phyloP scores from a whole-genome alignment of 257 asterid species.

The Craterostigma plantagineum region DNA sequence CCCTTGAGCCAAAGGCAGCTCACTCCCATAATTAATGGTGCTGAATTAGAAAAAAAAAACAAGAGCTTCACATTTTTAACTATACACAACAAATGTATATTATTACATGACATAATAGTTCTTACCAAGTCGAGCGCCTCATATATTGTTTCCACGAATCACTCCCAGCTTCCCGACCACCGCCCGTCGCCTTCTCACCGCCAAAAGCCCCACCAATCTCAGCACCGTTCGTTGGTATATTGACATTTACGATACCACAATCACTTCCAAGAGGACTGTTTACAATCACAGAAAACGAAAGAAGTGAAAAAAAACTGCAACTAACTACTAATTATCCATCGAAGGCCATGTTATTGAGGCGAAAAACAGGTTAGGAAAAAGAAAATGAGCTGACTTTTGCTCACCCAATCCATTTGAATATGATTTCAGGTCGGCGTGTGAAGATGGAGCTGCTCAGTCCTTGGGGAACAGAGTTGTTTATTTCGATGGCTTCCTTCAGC shows the following conservation, averaged over 20 bases:
- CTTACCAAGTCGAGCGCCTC: constrained; percentile 97
- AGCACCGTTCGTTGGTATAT: constrained; percentile 95
- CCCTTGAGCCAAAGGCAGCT: constrained; percentile 73
- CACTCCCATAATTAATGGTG: constrained; percentile 58
- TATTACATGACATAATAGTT: neutral
- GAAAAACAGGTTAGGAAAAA: too few species aligned
- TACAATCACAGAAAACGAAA: too few species aligned
- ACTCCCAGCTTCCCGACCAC: constrained; percentile 99
- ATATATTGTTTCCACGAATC: constrained; percentile 98
- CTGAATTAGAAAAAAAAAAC: too few species aligned
- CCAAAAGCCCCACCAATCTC: constrained; percentile 99
- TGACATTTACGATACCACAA: constrained; percentile 93
- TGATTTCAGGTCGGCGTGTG: constrained; percentile 60
- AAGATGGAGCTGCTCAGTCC: constrained; percentile 98
- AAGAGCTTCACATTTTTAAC: too few species aligned
- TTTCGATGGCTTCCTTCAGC: constrained; percentile 71
- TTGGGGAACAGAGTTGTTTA: constrained; percentile 95
- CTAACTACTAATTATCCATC: too few species aligned
- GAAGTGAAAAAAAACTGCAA: too few species aligned
- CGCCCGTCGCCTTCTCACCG: constrained; percentile 96
- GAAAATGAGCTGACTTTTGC: constrained; percentile 38
- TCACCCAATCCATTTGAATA: constrained; percentile 97
- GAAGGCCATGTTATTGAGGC: too few species aligned
- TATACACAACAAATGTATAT: neutral
- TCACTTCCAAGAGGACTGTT: constrained; percentile 89